phyloP scores from a whole-genome alignment of 2,329 filamentous ascomycete genomes.

The Trichophyton benhamiae region DNA sequence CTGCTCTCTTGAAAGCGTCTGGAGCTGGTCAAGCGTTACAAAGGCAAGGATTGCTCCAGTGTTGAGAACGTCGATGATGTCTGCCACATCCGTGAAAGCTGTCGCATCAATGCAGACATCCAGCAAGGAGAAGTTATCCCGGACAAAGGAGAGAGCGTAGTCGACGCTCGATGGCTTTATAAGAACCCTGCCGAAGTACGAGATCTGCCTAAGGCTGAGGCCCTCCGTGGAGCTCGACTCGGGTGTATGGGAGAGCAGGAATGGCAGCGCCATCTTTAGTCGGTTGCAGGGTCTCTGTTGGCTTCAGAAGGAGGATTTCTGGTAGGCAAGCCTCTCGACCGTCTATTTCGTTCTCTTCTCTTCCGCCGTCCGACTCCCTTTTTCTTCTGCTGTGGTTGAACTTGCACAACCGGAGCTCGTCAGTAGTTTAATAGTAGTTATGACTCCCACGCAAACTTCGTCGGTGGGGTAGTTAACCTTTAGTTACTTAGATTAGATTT shows the following conservation, averaged over 20 bases:
- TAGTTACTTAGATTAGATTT: too few species aligned
- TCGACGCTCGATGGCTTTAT: slow-evolving; percentile 35
- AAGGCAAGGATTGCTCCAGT: slow-evolving; percentile 76
- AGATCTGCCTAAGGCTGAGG: slow-evolving; percentile 42
- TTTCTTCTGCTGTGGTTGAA: background rate
- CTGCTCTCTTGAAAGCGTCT: slow-evolving; percentile 39
- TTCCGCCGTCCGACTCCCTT: background rate
- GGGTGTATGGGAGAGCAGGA: slow-evolving; percentile 25
- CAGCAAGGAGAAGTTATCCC: slow-evolving; percentile 43
- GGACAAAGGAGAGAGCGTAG: slow-evolving; percentile 41
- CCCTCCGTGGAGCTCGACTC: slow-evolving; percentile 30
- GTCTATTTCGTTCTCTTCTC: background rate
- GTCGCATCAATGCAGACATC: slow-evolving; percentile 67
- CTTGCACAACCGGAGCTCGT: background rate
- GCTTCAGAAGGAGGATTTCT: background rate
- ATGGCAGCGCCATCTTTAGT: slow-evolving; percentile 28
- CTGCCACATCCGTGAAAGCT: slow-evolving; percentile 52
- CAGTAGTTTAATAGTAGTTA: background rate
- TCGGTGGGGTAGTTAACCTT: background rate
- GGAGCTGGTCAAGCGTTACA: slow-evolving; percentile 58
- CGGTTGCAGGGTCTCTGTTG: slow-evolving; percentile 3
- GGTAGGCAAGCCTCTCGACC: background rate
- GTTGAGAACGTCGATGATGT: slow-evolving; percentile 70
- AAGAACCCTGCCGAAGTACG: slow-evolving; percentile 48
- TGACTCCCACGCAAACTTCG: background rate